These are phyloP conservation scores for Candida palmyrensis DNA, from an alignment of 805 yeast species.

Conservation along the genomic window DNA sequence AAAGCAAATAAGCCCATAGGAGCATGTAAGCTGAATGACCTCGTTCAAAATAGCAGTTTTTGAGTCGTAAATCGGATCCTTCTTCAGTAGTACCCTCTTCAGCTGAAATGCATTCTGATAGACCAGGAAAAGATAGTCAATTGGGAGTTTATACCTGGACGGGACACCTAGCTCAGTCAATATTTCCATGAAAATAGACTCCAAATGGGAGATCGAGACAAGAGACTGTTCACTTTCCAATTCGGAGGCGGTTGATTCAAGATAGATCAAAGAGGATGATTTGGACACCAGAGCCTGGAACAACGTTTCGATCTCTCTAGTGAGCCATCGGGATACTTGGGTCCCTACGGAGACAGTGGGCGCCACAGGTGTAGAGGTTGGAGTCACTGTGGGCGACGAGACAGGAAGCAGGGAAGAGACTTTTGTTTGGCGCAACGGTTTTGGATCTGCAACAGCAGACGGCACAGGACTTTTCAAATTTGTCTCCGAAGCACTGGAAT, in stretches of 20 bases:
- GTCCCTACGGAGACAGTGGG: slow-evolving; percentile 9
- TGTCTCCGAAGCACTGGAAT: too few relatives aligned
- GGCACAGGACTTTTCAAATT: too few relatives aligned
- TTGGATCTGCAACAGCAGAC: too few relatives aligned
- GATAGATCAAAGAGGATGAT: slow-evolving; percentile 12
- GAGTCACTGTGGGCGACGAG: neutral
- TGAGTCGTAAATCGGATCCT: slow-evolving; percentile 29
- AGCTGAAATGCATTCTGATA: slow-evolving; percentile 38
- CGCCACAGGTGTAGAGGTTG: neutral
- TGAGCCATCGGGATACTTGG: slow-evolving; percentile 38
- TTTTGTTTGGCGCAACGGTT: too few relatives aligned
- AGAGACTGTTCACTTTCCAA: slow-evolving; percentile 8
- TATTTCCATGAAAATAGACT: slow-evolving; percentile 49
- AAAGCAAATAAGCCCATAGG: slow-evolving; percentile 64
- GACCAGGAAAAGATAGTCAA: slow-evolving; percentile 42
- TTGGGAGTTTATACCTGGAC: slow-evolving; percentile 10
- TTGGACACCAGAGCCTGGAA: slow-evolving; percentile 27
- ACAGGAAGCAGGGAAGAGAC: slow-evolving; percentile 8
- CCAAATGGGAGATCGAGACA: slow-evolving; percentile 30
- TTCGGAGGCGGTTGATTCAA: slow-evolving; percentile 23
- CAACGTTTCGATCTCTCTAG: slow-evolving; percentile 27
- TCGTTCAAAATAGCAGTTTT: slow-evolving; percentile 43
- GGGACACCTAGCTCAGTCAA: slow-evolving; percentile 52
- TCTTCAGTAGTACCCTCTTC: slow-evolving; percentile 40
- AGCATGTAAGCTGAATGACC: slow-evolving; percentile 44